Evolutionary conservation across 306 rosid species (phyloP).

Genomic region (Alnus rubra): DNA sequence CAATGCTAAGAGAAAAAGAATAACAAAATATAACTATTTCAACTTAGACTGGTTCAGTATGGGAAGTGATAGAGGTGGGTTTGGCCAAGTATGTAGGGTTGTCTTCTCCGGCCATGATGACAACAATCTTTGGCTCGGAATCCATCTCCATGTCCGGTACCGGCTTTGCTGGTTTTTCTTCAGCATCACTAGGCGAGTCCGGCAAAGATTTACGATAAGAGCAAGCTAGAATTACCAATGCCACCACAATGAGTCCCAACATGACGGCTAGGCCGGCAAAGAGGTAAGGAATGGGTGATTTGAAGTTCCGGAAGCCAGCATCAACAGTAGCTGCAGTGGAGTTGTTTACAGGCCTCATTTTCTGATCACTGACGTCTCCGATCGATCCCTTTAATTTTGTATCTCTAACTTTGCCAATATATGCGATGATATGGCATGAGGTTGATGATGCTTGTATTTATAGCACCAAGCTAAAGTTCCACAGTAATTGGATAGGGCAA

Average conservation of each 20-base stretch:
- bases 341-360: constrained; percentile 40
- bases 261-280: constrained; percentile 62
- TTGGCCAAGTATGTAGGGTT: constrained; percentile 73
- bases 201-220: constrained; percentile 27
- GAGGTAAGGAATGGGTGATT: constrained; percentile 70
- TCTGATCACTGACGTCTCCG: not conserved
- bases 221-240: constrained; percentile 58
- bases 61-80: constrained; percentile 35
- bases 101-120: constrained; percentile 77
- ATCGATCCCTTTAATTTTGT: not conserved
- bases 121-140: constrained; percentile 56
- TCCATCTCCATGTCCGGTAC: constrained; percentile 9
- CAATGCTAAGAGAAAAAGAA: not conserved
- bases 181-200: constrained; percentile 10
- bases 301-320: constrained; percentile 38
- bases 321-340: constrained; percentile 14
- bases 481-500: constrained; percentile 24
- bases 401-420: not conserved
- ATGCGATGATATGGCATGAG: not conserved
- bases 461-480: not conserved
- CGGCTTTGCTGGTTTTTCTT: constrained; percentile 26
- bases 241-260: constrained; percentile 46
- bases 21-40: not conserved
- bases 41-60: not conserved
- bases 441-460: constrained; percentile 5